Percentiles rank a stretch among this genome's conserved stretches.
Conservation (phyloP, 768 basidiomycete species). For the Termitomyces titanicus region DNA sequence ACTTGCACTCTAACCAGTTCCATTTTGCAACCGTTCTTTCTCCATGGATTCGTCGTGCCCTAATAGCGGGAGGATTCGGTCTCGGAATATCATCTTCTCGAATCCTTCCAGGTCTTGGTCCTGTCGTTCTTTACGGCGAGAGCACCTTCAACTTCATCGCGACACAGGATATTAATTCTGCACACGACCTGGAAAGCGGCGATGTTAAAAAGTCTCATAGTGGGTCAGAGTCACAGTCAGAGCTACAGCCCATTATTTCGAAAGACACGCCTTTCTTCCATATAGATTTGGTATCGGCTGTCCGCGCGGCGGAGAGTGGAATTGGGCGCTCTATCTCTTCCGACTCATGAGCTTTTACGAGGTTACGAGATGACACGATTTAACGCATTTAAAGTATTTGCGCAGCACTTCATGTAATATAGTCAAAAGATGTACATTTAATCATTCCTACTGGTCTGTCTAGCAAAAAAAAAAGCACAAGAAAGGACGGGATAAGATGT, state of each 20-base stretch:
- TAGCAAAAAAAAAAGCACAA: not conserved
- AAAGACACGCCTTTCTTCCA: slow-evolving; percentile 86
- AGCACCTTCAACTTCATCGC: slow-evolving; percentile 25
- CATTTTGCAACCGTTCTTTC: slow-evolving; percentile 92
- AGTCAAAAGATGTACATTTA: not conserved
- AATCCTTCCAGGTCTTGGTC: slow-evolving; percentile 62
- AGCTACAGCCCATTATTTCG: slow-evolving; percentile 40
- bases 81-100: slow-evolving; percentile 45
- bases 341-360: not conserved
- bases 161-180: slow-evolving; percentile 20
- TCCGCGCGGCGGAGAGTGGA: slow-evolving; percentile 60
- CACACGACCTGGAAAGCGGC: slow-evolving; percentile 30
- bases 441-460: not conserved
- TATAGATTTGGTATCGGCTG: slow-evolving; percentile 73
- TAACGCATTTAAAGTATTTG: not conserved
- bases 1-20: slow-evolving; percentile 50
- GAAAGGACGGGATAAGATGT: not conserved
- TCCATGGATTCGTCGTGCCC: slow-evolving; percentile 89
- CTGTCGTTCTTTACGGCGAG: slow-evolving; percentile 67
- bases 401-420: slow-evolving; percentile 2
- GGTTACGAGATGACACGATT: not conserved
- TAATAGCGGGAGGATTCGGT: slow-evolving; percentile 90
- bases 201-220: slow-evolving; percentile 29
- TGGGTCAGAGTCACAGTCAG: slow-evolving; percentile 11
- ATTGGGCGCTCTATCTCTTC: slow-evolving; percentile 19